Evolutionary conservation across 2,329 filamentous ascomycete species (phyloP), one percentile per base, ranked within the genome.

Genomic region (Botrytis pseudocinerea): DNA sequence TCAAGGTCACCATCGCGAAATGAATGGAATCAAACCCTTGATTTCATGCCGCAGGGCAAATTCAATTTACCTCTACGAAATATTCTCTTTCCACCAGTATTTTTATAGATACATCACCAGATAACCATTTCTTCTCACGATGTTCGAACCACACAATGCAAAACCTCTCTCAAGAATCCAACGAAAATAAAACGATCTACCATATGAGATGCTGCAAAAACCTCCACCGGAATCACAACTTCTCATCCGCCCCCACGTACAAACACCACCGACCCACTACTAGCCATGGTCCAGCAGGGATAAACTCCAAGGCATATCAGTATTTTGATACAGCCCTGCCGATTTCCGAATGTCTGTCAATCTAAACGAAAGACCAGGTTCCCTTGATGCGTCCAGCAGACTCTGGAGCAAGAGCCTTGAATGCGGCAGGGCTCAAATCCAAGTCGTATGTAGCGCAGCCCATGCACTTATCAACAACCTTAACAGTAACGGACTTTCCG

Each of bases 391-490:
- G 84, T 44, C 87, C 87, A 54, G 80, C 78, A 35, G 77, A 83
- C 28, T 86, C 81, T 44, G 82, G 79, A 74, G 86, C 77, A 72
- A 92, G 83, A 35, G 85, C 83, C n/a, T 78, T 76, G 82, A 90
- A 92, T 75, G 87, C 82, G 77, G 85, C 84, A 74, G 85, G 82
- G 76, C 87, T 88, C 77, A 91, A 85, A 78, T 93, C 92, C 65
- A 94, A 87, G 78, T 85, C 84, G 59, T 81, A 76, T 46, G 77
- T 69, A 66, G 71, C 79, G 82, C 93, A 96, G 77, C 91, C 90
- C 82, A 88, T 87, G 85, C 93, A 96, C 84, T 92, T 93, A 85
- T 96, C 93, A 69, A 87, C 87, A 75, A 95, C 88, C 8, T 78
- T 86, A 73, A 89, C 92, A 2, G 82, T 84, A 77, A 84, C 80